Evolutionary conservation across 2,329 filamentous ascomycete genomes (phyloP).

Genomic region (Teratosphaeria nubilosa): DNA sequence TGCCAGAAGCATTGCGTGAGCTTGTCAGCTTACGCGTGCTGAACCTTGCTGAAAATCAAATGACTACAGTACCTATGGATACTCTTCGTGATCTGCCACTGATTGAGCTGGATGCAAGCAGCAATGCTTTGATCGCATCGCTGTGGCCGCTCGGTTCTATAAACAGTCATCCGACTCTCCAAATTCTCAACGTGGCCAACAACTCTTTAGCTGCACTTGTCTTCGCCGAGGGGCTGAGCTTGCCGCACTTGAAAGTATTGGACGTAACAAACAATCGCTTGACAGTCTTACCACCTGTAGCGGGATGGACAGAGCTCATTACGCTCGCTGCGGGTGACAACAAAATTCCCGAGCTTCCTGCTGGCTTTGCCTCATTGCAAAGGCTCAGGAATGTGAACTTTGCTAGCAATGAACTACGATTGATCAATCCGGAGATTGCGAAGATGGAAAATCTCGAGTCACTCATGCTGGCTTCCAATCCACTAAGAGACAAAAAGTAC

Average conservation of each 20-base stretch:
- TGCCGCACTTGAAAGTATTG: conserved; percentile 65
- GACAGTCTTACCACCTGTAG: conserved; percentile 59
- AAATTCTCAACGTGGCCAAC: conserved; percentile 65
- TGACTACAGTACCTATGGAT: conserved; percentile 62
- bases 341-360: conserved; percentile 62
- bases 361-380: conserved; percentile 58
- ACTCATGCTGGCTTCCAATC: conserved; percentile 78
- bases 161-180: conserved; percentile 51
- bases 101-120: conserved; percentile 61
- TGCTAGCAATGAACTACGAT: conserved; percentile 70
- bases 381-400: conserved; percentile 71
- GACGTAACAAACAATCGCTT: conserved; percentile 75
- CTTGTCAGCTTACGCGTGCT: conserved; percentile 62
- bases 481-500: conserved; percentile 78
- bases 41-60: conserved; percentile 69
- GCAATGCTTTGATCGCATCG: conserved; percentile 66
- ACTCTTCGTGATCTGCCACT: conserved; percentile 58
- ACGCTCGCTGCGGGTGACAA: conserved; percentile 77
- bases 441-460: conserved; percentile 68
- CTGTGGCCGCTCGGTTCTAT: conserved; percentile 50
- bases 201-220: conserved; percentile 57
- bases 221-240: conserved; percentile 40
- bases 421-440: conserved; percentile 65
- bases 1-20: conserved; percentile 58
- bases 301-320: conserved; percentile 61